These are phyloP conservation scores for Hamigera avellanea DNA, from an alignment of 495 filamentous ascomycete genomes.

Conservation along the genomic window DNA sequence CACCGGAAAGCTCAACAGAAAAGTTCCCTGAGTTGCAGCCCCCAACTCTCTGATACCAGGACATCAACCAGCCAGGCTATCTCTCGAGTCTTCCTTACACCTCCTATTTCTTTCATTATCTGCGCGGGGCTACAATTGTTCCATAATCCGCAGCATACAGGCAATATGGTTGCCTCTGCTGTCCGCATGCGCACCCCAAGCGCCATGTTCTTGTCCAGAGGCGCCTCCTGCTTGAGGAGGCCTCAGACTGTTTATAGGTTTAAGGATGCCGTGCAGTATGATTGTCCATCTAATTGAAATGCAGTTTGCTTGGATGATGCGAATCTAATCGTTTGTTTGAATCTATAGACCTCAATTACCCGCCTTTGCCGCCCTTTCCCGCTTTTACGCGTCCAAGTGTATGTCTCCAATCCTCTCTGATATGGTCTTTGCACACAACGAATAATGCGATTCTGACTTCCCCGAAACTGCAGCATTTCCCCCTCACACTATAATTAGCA, in stretches of 20 bases:
- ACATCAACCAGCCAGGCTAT: slow-evolving; percentile 18
- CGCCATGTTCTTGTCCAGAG: slow-evolving; percentile 33
- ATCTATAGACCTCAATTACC: slow-evolving; percentile 34
- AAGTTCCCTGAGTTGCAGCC: slow-evolving; percentile 24
- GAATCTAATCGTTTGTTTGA: slow-evolving; percentile 5
- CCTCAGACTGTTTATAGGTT: slow-evolving; percentile 33
- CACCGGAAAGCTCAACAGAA: slow-evolving; percentile 37
- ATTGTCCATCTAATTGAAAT: background rate
- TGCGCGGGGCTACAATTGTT: slow-evolving; percentile 18
- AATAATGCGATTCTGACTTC: slow-evolving; percentile 4
- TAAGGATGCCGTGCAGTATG: slow-evolving; percentile 33
- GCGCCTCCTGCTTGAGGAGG: slow-evolving; percentile 30
- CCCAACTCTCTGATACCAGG: slow-evolving; percentile 12
- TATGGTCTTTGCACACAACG: background rate
- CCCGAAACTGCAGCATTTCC: slow-evolving; percentile 55
- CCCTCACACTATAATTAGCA: slow-evolving; percentile 86
- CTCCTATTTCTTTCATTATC: slow-evolving; percentile 11
- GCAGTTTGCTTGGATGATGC: background rate
- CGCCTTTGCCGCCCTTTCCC: slow-evolving; percentile 48
- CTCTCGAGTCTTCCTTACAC: slow-evolving; percentile 16
- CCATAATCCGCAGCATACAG: slow-evolving; percentile 18
- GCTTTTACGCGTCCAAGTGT: slow-evolving; percentile 75
- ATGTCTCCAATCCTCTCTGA: slow-evolving; percentile 16
- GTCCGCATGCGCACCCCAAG: slow-evolving; percentile 37
- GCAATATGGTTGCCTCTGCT: slow-evolving; percentile 35